A percentile compares a stretch with the other conserved stretches of the same genome.
Conservation (phyloP, 257 asterid species). For the Primulina eburnea region DNA sequence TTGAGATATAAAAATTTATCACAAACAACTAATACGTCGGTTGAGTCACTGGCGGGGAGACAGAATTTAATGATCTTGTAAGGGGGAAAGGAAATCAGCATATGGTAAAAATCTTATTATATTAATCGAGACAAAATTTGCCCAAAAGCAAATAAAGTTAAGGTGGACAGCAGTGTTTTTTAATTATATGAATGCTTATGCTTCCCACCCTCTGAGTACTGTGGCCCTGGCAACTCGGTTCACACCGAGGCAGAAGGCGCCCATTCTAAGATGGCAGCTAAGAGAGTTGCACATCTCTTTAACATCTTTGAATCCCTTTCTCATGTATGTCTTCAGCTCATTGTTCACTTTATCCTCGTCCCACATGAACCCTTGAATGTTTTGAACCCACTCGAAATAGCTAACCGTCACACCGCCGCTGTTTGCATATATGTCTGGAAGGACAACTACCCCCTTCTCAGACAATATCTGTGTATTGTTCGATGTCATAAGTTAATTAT, state of each 20-base stretch:
- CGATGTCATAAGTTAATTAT: neutral
- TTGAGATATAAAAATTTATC: too few species aligned
- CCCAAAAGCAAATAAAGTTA: neutral
- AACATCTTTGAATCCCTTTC: slow-evolving; percentile 59
- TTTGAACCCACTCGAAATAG: slow-evolving; percentile 96
- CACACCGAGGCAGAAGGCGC: slow-evolving; percentile 83
- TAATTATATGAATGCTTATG: slow-evolving; percentile 29
- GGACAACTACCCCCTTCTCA: slow-evolving; percentile 71
- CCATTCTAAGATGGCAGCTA: slow-evolving; percentile 80
- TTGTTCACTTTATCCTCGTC: slow-evolving; percentile 81
- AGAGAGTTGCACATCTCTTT: slow-evolving; percentile 80
- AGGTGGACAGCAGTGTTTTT: neutral
- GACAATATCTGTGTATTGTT: slow-evolving; percentile 52
- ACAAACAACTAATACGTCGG: neutral
- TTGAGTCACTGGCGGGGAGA: neutral
- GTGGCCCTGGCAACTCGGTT: slow-evolving; percentile 94
- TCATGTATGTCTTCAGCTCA: slow-evolving; percentile 83
- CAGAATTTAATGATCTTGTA: neutral
- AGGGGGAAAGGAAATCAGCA: neutral
- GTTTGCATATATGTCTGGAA: slow-evolving; percentile 82
- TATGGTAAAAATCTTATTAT: neutral
- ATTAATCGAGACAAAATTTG: neutral
- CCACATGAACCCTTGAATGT: slow-evolving; percentile 99
- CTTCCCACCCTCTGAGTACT: slow-evolving; percentile 91
- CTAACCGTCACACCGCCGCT: slow-evolving; percentile 86